A percentile compares a stretch with the other conserved stretches of the same genome.
These are phyloP conservation scores for Botrytis hyacinthi DNA, from an alignment of 2,329 filamentous ascomycete genomes.

Conservation along the genomic window DNA sequence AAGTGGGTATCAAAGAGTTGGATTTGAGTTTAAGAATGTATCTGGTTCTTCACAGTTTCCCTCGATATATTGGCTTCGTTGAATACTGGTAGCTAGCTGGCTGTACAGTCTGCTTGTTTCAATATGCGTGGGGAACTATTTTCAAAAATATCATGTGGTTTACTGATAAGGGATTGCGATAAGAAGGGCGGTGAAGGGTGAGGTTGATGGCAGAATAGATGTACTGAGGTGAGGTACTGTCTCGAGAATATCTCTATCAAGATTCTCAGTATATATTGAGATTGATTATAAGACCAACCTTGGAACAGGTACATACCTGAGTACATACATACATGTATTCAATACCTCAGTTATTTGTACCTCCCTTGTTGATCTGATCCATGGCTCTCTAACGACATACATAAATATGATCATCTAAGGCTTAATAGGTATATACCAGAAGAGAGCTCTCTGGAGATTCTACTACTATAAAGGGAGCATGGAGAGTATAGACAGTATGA, in stretches of 20 bases:
- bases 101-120: conserved; percentile 1
- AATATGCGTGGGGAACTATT: conserved; percentile 3
- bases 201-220: neutral
- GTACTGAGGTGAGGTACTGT: too few species aligned
- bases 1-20: neutral
- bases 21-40: neutral
- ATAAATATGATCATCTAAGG: neutral
- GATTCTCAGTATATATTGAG: too few species aligned
- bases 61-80: neutral
- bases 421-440: neutral
- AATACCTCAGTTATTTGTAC: neutral
- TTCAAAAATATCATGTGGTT: conserved; percentile 17
- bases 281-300: too few species aligned
- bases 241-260: too few species aligned
- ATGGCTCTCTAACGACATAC: too few species aligned
- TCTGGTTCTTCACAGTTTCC: neutral
- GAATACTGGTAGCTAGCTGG: neutral
- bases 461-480: too few species aligned
- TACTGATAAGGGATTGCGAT: neutral
- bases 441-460: neutral
- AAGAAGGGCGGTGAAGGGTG: neutral
- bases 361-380: neutral
- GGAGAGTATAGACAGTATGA: too few species aligned
- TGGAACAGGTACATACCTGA: too few species aligned
- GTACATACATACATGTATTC: neutral